Evolutionary conservation across 441 rosid species (phyloP).

Genomic region (Aquilaria agallochum): DNA sequence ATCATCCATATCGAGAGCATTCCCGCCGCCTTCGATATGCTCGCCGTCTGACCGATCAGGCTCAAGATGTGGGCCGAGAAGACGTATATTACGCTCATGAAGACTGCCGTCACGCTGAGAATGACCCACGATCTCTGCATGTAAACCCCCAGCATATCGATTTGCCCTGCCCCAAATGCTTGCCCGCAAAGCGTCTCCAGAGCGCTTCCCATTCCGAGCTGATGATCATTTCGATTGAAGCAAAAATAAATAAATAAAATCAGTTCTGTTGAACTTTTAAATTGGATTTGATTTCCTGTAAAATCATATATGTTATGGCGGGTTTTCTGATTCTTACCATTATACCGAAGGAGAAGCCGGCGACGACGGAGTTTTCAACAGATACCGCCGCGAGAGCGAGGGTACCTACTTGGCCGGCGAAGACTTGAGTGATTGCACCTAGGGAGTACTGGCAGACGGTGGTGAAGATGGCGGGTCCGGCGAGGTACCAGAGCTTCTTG

Average conservation of each 20-base stretch:
- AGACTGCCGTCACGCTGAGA: conserved; percentile 30
- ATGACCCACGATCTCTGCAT: conserved; percentile 46
- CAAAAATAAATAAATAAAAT: not conserved
- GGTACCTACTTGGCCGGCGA: conserved; percentile 47
- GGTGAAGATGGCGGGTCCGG: conserved; percentile 53
- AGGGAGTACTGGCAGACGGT: conserved; percentile 40
- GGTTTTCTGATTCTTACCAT: conserved; percentile 22
- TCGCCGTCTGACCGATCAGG: conserved; percentile 35
- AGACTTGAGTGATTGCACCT: conserved; percentile 49
- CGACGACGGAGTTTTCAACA: conserved; percentile 47
- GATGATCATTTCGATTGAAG: not conserved
- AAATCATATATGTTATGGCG: not conserved
- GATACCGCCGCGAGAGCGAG: conserved; percentile 51
- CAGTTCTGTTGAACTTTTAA: not conserved
- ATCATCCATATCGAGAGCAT: conserved; percentile 37
- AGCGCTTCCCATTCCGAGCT: conserved; percentile 59
- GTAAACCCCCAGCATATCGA: conserved; percentile 44
- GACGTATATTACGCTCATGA: conserved; percentile 31
- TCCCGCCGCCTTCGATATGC: conserved; percentile 40
- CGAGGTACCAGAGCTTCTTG: conserved; percentile 45
- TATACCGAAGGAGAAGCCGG: conserved; percentile 46
- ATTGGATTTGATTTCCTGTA: not conserved
- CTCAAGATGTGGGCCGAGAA: conserved; percentile 33
- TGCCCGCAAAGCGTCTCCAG: conserved; percentile 53
- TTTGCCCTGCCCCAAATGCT: conserved; percentile 44